phyloP scores from a whole-genome alignment of 2,329 filamentous ascomycete species.

The Lecanoromycetidae sp. region DNA sequence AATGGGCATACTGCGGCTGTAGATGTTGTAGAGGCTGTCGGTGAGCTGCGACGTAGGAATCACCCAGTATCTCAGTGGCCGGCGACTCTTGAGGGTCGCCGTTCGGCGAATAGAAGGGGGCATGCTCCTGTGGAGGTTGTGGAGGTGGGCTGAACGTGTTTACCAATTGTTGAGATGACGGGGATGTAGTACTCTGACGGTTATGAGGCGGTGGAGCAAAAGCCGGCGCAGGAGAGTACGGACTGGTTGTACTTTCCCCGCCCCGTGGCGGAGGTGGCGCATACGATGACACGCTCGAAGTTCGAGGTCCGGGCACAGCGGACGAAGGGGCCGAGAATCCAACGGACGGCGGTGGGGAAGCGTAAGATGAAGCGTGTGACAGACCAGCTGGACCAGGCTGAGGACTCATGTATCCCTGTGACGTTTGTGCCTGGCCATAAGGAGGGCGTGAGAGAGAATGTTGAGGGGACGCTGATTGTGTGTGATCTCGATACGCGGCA shows the following conservation, averaged over 20 bases:
- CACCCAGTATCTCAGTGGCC: slow-evolving; percentile 22
- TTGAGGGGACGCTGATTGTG: slow-evolving; percentile 21
- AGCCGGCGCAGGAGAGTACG: slow-evolving; percentile 13
- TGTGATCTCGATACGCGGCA: slow-evolving; percentile 30
- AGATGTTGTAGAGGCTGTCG: slow-evolving; percentile 24
- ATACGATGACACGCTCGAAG: slow-evolving; percentile 14
- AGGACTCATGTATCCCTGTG: slow-evolving; percentile 21
- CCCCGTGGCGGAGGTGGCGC: slow-evolving; percentile 15
- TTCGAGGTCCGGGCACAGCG: slow-evolving; percentile 5
- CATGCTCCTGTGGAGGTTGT: slow-evolving; percentile 14
- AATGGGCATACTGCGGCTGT: slow-evolving; percentile 25
- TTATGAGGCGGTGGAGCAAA: slow-evolving; percentile 28
- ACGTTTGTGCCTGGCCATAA: slow-evolving; percentile 20
- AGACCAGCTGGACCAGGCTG: slow-evolving; percentile 8
- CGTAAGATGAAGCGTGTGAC: slow-evolving; percentile 5
- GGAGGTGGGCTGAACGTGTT: slow-evolving; percentile 13
- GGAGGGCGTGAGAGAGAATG: slow-evolving; percentile 22
- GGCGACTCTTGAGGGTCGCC: slow-evolving; percentile 20
- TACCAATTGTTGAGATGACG: slow-evolving; percentile 3
- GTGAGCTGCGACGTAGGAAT: slow-evolving; percentile 17
- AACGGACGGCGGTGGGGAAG: slow-evolving; percentile 17
- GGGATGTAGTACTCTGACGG: slow-evolving; percentile 1
- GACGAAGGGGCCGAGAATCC: slow-evolving; percentile 12
- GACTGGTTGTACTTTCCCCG: slow-evolving; percentile 1
- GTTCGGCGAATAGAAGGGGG: slow-evolving; percentile 24